These are phyloP conservation scores for Nematodospora valgi DNA, from an alignment of 805 yeast genomes.

Conservation along the genomic window DNA sequence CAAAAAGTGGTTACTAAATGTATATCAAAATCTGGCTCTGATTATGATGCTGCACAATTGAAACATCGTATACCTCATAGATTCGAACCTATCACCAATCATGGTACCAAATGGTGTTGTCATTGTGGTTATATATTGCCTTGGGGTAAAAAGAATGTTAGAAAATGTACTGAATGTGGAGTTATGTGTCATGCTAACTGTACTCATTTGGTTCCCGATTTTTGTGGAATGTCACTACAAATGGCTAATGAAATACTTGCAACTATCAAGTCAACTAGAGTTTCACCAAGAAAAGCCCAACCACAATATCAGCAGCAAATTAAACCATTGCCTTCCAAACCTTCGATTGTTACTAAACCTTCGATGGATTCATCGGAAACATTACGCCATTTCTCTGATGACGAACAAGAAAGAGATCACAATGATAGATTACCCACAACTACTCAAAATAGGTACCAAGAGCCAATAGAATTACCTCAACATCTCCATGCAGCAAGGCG, in stretches of 20 bases:
- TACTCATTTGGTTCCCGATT: constrained; percentile 93
- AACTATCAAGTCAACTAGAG: constrained; percentile 70
- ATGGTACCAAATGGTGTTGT: constrained; percentile 99
- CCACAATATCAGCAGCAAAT: background rate
- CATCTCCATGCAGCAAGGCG: constrained; percentile 13
- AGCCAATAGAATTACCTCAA: constrained; percentile 25
- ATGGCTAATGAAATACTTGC: constrained; percentile 86
- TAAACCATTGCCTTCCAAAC: background rate
- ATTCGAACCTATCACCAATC: constrained; percentile 85
- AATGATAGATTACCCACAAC: constrained; percentile 28
- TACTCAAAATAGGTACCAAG: constrained; percentile 22
- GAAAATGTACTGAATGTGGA: constrained; percentile 92
- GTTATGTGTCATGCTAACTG: constrained; percentile 92
- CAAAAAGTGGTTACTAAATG: constrained; percentile 80
- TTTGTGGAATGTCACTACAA: constrained; percentile 98
- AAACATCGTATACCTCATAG: constrained; percentile 97
- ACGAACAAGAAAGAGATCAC: constrained; percentile 19
- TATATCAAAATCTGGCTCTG: constrained; percentile 72
- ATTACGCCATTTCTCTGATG: constrained; percentile 14
- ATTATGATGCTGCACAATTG: constrained; percentile 76
- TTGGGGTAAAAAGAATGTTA: constrained; percentile 88
- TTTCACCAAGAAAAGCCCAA: constrained; percentile 13
- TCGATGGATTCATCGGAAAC: constrained; percentile 4
- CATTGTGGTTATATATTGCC: constrained; percentile 97
- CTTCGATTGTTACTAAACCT: background rate